Conservation (phyloP, 257 asterid genomes). For the Penstemon barbatus region DNA sequence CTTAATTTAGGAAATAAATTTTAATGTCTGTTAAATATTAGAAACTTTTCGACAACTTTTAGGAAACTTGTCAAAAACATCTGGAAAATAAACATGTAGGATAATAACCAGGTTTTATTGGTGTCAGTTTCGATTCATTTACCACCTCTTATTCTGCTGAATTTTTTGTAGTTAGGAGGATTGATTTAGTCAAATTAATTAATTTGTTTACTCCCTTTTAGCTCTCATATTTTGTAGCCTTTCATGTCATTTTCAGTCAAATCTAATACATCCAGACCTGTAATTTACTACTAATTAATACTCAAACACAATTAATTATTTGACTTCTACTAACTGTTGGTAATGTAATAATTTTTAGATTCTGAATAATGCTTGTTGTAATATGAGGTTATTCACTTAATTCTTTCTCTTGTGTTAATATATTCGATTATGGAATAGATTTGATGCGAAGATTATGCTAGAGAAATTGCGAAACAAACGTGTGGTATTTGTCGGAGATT, state of each 20-base stretch:
- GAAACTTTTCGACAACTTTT: no score
- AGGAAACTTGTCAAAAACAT: no score
- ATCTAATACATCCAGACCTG: neutral
- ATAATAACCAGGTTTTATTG: no score
- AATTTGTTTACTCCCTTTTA: neutral
- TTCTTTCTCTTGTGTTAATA: neutral
- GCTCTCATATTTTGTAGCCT: neutral
- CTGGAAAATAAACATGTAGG: no score
- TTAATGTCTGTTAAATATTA: neutral
- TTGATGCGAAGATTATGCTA: slow-evolving; percentile 67
- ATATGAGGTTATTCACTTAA: neutral
- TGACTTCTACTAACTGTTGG: neutral
- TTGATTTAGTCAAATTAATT: no score
- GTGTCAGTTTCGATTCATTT: no score
- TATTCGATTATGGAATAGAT: slow-evolving; percentile 60
- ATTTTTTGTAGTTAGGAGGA: no score
- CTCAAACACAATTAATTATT: neutral
- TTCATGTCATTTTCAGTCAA: slow-evolving; percentile 9
- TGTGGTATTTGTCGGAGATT: slow-evolving; percentile 83
- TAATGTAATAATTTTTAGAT: neutral
- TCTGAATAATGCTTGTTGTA: slow-evolving; percentile 2
- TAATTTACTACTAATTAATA: neutral
- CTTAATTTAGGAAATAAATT: neutral
- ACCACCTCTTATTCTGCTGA: no score
- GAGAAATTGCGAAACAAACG: slow-evolving; percentile 79